Conservation (phyloP, 2,329 filamentous ascomycete genomes). For the Penicillium expansum region DNA sequence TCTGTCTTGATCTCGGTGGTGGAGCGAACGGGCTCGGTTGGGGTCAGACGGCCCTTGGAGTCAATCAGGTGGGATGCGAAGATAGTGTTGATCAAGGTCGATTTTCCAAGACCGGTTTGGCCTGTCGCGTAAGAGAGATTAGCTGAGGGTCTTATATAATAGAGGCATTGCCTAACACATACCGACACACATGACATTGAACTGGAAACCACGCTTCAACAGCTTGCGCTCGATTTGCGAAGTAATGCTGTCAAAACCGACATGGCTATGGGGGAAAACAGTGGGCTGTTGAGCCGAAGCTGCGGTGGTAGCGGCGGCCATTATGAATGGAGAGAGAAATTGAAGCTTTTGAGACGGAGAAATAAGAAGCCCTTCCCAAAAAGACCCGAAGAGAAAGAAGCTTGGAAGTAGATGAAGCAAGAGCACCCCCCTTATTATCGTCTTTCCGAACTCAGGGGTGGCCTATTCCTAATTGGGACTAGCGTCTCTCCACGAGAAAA, state of each 20-base stretch:
- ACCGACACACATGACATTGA: slow-evolving; percentile 99
- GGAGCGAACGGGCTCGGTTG: slow-evolving; percentile 87
- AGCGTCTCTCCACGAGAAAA: slow-evolving; percentile 28
- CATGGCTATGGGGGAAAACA: slow-evolving; percentile 91
- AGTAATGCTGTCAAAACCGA: slow-evolving; percentile 99
- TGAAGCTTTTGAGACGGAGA: too few species aligned
- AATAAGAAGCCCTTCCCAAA: slow-evolving; percentile 6
- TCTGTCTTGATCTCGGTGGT: slow-evolving; percentile 98
- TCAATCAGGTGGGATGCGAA: slow-evolving; percentile 99
- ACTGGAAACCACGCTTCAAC: slow-evolving; percentile 98
- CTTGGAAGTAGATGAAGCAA: slow-evolving; percentile 8
- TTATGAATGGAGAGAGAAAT: slow-evolving; percentile 43
- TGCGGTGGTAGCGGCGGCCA: slow-evolving; percentile 65
- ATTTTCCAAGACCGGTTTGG: slow-evolving; percentile 98
- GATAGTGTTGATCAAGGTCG: slow-evolving; percentile 99
- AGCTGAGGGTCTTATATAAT: background rate
- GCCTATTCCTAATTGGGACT: slow-evolving; percentile 32
- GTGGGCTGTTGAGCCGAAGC: slow-evolving; percentile 45
- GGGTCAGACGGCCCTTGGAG: slow-evolving; percentile 90
- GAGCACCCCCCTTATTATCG: slow-evolving; percentile 20
- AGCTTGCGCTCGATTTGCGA: slow-evolving; percentile 99
- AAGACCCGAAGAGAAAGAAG: slow-evolving; percentile 9
- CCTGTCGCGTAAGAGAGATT: slow-evolving; percentile 55
- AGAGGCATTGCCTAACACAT: slow-evolving; percentile 46
- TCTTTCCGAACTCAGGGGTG: slow-evolving; percentile 38